Evolutionary conservation across 768 basidiomycete genomes (phyloP), one percentile per base, ranked within the genome.

Genomic region (Russula brevipes): DNA sequence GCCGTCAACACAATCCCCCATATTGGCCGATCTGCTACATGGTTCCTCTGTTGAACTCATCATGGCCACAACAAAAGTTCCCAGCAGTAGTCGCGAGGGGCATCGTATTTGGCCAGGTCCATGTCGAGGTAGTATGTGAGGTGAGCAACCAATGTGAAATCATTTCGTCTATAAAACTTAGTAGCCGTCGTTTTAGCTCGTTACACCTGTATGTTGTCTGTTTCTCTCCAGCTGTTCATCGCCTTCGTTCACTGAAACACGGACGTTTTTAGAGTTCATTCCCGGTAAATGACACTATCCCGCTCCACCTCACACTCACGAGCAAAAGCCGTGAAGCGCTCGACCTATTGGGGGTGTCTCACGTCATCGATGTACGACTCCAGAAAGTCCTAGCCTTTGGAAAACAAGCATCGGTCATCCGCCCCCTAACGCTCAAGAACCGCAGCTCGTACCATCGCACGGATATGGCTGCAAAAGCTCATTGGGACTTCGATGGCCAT

Each of bases 351-450:
- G n/a, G 59, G 5, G 42, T 49, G 12, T 45, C 66, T 11, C 14
- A 57, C 17, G 46, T 42, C 6, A 61, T 65, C 33, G 44, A 65
- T 4, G 64, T 65, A 38, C 64, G 54, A n/a, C 36, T 67, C 11
- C 31, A 58, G 16, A 65, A 59, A 42, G 53, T 45, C 16, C 33
- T 67, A 8, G 60, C 36, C 8, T 67, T 67, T 42, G 66, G 66
- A 49, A 16, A 65, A 5, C 10, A 53, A 17, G 60, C 41, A 19
- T 14, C 45, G n/a, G 14, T n/a, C 16, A 11, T 59, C 16, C 30
- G 42, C 33, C 60, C 52, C 1, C 35, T 64, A 7, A 35, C 50
- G 3, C 45, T 65, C 19, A 39, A 2, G 41, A 30, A 58, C 35
- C 51, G 39, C 14, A 33, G 6, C 17, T 24, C 55, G 36, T 59